Percentiles rank a stretch among this genome's conserved stretches.
Evolutionary conservation across 345 rosid species (phyloP).

Genomic region (Murraya koenigii): DNA sequence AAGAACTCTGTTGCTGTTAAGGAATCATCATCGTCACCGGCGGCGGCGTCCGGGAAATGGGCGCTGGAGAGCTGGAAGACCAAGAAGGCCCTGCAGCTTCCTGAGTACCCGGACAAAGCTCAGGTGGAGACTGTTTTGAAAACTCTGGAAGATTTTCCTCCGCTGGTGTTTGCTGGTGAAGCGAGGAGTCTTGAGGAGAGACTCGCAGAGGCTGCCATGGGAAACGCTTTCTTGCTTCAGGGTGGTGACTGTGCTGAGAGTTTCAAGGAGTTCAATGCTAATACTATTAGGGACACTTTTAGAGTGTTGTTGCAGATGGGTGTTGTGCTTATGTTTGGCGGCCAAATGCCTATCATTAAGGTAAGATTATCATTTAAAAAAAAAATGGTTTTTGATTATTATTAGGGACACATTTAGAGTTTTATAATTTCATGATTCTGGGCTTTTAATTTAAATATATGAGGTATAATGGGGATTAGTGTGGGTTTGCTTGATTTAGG

Average conservation of each 20-base stretch:
- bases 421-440: not conserved
- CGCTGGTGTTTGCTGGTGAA: slow-evolving; percentile 52
- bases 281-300: slow-evolving; percentile 47
- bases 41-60: slow-evolving; percentile 31
- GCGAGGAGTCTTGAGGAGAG: slow-evolving; percentile 50
- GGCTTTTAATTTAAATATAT: not conserved
- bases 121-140: slow-evolving; percentile 43
- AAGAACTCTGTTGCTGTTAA: slow-evolving; percentile 27
- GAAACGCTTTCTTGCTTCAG: slow-evolving; percentile 53
- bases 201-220: slow-evolving; percentile 45
- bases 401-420: not conserved
- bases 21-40: slow-evolving; percentile 10
- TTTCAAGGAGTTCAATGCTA: slow-evolving; percentile 54
- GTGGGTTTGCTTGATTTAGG: slow-evolving; percentile 24
- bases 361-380: too few relatives aligned
- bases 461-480: not conserved
- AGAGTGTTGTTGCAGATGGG: slow-evolving; percentile 64
- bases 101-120: slow-evolving; percentile 43
- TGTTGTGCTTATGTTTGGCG: slow-evolving; percentile 58
- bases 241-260: slow-evolving; percentile 67
- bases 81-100: slow-evolving; percentile 46
- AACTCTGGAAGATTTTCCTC: slow-evolving; percentile 47
- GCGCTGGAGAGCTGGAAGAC: slow-evolving; percentile 46
- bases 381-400: too few relatives aligned
- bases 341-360: slow-evolving; percentile 59